Base-by-base conservation (phyloP, 1,284 basidiomycete species). In the Fereydounia khargensis region DNA sequence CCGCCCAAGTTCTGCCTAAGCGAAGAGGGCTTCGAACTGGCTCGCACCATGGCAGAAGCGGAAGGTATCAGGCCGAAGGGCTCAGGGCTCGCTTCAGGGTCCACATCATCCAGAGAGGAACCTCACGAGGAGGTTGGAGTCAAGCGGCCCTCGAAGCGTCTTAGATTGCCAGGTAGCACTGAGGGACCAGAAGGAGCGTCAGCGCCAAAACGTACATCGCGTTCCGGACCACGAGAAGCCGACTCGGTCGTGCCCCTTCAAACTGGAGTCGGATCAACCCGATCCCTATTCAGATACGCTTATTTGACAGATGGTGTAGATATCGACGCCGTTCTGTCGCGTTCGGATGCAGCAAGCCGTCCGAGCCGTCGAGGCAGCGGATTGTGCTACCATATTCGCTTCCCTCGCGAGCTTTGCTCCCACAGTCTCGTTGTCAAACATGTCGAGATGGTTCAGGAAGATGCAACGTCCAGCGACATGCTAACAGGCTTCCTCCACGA, bases 1-100 rank as follows among this genome's bases (percentile, higher is more conserved):
- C 74, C 73, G 7, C 54, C 71, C 0, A 42, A 58, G 9, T 76
- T 67, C 33, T 52, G 52, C 23, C 47, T 76, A 6, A 73, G 66
- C 35, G 58, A 67, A 18, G 50, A 69, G 28, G 74, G 74, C 3
- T 62, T 53, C 18, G 42, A 35, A 2, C 43, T 76, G 10, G 70
- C 73, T 4, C 22, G 45, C 27, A 51, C 48, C 11, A 35, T 62
- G 8, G 59, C 59, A n/a, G n/a, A n/a, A n/a, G n/a, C n/a, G n/a
- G n/a, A n/a, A n/a, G n/a, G n/a, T n/a, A n/a, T n/a, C n/a, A n/a
- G n/a, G n/a, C n/a, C n/a, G n/a, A n/a, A n/a, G n/a, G n/a, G n/a
- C n/a, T n/a, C n/a, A n/a, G n/a, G n/a, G n/a, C n/a, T n/a, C n/a
- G n/a, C n/a, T n/a, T n/a, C n/a, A n/a, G n/a, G n/a, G n/a, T n/a